These are phyloP conservation scores for Ophiostoma montium DNA, from an alignment of 2,329 filamentous ascomycete species.

Conservation along the genomic window DNA sequence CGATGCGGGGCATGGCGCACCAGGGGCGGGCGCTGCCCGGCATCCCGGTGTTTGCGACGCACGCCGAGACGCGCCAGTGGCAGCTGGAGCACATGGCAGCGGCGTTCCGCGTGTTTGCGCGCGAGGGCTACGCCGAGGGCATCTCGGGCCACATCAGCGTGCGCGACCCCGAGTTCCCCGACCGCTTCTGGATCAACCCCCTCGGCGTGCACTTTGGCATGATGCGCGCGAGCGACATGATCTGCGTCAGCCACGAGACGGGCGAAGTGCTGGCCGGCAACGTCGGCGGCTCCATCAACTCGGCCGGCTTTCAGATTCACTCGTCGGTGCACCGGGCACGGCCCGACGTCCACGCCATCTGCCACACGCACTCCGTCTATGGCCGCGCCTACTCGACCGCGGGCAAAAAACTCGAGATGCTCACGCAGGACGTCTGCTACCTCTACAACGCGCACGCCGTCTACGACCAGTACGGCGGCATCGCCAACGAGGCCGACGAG, in stretches of 20 bases:
- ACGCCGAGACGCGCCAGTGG: constrained; percentile 9
- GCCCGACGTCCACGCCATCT: constrained; percentile 41
- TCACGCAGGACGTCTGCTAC: constrained; percentile 41
- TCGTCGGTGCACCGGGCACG: constrained; percentile 40
- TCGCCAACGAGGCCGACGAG: constrained; percentile 43
- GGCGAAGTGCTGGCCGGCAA: constrained; percentile 36
- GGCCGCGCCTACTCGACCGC: constrained; percentile 45
- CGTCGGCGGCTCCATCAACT: constrained; percentile 33
- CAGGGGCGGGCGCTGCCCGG: constrained; percentile 7
- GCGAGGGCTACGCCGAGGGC: constrained; percentile 46
- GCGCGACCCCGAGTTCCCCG: constrained; percentile 39
- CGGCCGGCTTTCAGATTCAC: constrained; percentile 46
- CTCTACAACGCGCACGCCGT: constrained; percentile 43
- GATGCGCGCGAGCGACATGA: constrained; percentile 43
- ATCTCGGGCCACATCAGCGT: constrained; percentile 48
- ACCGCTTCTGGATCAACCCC: constrained; percentile 49
- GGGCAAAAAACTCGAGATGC: constrained; percentile 41
- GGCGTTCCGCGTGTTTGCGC: constrained; percentile 46
- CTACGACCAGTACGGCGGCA: constrained; percentile 44
- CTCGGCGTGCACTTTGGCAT: constrained; percentile 42
- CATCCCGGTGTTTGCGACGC: constrained; percentile 8
- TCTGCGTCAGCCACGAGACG: constrained; percentile 35
- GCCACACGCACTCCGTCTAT: constrained; percentile 40
- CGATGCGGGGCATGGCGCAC: constrained; percentile 9
- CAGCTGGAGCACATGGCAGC: constrained; percentile 34